Evolutionary conservation across 2,329 filamentous ascomycete genomes (phyloP), one percentile per base, ranked within the genome.

Genomic region (Bipolaris oryzae): DNA sequence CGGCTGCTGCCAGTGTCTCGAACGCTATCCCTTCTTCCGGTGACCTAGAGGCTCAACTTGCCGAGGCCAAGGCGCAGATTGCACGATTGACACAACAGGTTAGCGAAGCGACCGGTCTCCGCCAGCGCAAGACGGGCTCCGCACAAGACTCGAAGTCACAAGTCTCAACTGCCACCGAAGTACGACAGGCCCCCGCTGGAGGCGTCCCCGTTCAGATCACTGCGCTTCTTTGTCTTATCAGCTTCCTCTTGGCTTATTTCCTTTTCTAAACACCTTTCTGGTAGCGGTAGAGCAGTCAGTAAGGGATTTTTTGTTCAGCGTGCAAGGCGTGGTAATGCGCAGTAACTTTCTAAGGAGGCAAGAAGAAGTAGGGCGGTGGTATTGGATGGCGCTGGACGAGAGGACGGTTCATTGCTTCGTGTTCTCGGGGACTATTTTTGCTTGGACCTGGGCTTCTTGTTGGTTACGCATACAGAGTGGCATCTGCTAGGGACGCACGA

Each of bases 221-320:
- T 42, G 94, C 95, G 20, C 81, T 87, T 20, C 81, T 99, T 41
- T 97, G 93, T 75, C 81, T 99, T 69, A 70, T 96, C 62, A 93
- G 91, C 81, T 99, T 99, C 81, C 79, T 99, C 73, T 85, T 98
- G 68, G 95, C 92, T 53, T 99, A 97, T 79, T 86, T 98, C 77
- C 92, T 99, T 82, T 99, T 99, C 79, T 99, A 87, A 83, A 60
- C 56, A 55, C 49, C 62, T 62, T 59, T 56, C 61, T 61, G 62
- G 60, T 62, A 64, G 56, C 63, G 65, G 56, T 60, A 48, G 58
- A 51, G 52, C 50, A 47, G 41, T 55, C 58, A 68, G 62, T 47
- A 47, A 57, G 42, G 57, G 46, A 49, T 16, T 57, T n/a, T 16
- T 21, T 13, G 39, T n/a, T 42, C 7, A 7, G 21, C 15, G 20